Evolutionary conservation across 2,329 filamentous ascomycete species (phyloP), one percentile per base, ranked within the genome.

Genomic region (Aspergillus tubingensis): DNA sequence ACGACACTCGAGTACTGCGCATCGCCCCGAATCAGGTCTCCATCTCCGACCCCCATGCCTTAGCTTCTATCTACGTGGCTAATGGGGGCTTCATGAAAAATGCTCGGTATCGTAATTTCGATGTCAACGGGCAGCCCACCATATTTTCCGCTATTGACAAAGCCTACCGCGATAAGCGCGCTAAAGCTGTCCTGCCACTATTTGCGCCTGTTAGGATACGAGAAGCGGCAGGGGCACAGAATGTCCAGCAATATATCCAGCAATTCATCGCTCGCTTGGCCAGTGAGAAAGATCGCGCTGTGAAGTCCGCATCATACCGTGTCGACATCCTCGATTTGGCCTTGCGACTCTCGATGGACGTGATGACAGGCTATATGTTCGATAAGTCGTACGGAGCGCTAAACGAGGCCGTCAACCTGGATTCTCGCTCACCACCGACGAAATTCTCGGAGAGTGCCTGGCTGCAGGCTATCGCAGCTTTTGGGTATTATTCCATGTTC

Each of bases 341-440:
- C 0, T 32, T 49, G 4, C 47, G 56, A 4, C 48, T 58, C 1
- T 58, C 56, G 23, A 41, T 58, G n/a, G 56, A 58, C 4, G 56
- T 53, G 2, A 43, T 58, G 48, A 48, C 56, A 15, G 56, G 56
- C 25, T 58, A 58, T 4, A 49, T 58, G 32, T 52, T 58, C 21
- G 27, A 52, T 13, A 44, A n/a, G 23, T 6, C 39, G 21, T 58
- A 58, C 30, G 56, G 48, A 27, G 56, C 47, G 13, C 15, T 58
- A 7, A 36, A n/a, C 21, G 56, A 58, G 48, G 8, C 25, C 10
- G 30, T n/a, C 10, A 19, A 27, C 8, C 11, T 27, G 3, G 8
- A 13, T 8, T 10, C 7, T 30, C 23, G 5, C 21, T 39, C 52
- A 19, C 38, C 25, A 23, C 13, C n/a, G 7, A n/a, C 21, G 17